These are phyloP conservation scores for Castanospermum australe DNA, from an alignment of 306 rosid species.

Conservation along the genomic window DNA sequence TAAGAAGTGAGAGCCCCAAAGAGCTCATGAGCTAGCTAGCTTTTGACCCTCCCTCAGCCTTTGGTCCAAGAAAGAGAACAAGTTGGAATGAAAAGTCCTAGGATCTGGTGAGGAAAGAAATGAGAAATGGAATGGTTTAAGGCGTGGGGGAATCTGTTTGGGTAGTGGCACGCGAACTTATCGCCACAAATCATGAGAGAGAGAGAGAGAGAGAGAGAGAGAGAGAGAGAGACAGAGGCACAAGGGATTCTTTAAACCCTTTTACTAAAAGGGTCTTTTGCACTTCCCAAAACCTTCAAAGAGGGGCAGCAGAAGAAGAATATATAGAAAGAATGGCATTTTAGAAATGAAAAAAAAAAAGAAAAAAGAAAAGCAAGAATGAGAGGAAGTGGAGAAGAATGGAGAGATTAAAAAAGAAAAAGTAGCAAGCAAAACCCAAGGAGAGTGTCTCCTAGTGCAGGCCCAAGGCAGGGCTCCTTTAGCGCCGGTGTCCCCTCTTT, in stretches of 20 bases:
- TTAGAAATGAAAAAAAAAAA: conserved; percentile 4
- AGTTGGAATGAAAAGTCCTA: conserved; percentile 51
- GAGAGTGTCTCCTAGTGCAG: conserved; percentile 73
- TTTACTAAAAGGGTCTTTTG: conserved; percentile 38
- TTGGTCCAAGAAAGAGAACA: conserved; percentile 24
- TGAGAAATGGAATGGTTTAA: conserved; percentile 54
- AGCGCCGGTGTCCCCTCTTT: conserved; percentile 98
- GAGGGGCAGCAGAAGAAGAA: not conserved
- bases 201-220: conserved; percentile 42
- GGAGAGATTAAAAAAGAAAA: conserved; percentile 1
- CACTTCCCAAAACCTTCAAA: conserved; percentile 59
- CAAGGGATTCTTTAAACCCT: not conserved
- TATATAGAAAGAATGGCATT: not conserved
- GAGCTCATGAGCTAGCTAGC: conserved; percentile 26
- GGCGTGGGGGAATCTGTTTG: conserved; percentile 92
- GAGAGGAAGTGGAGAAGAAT: conserved; percentile 11
- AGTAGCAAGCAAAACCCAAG: conserved; percentile 68
- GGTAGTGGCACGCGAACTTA: conserved; percentile 84
- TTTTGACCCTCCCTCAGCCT: conserved; percentile 43
- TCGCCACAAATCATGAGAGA: conserved; percentile 79
- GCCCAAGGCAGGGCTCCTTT: conserved; percentile 85
- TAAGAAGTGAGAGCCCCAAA: not conserved
- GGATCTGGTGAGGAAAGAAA: conserved; percentile 79
- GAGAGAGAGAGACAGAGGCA: conserved; percentile 29
- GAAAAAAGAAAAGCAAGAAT: not conserved